These are phyloP conservation scores for Panus rudis DNA, from an alignment of 768 basidiomycete species.

Conservation along the genomic window DNA sequence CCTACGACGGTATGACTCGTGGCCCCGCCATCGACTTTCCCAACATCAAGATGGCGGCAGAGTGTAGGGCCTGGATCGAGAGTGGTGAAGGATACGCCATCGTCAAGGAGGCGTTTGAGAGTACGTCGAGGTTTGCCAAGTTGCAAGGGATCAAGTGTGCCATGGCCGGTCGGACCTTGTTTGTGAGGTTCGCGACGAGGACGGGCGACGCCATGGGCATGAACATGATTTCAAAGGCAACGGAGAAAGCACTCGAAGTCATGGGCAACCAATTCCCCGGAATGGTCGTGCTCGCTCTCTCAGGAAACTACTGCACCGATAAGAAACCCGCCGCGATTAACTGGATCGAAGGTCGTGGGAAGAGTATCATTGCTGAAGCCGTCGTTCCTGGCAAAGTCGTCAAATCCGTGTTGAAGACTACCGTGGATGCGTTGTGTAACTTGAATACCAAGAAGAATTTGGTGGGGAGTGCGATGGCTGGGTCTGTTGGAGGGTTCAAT, in stretches of 20 bases:
- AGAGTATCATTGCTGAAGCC: constrained; percentile 96
- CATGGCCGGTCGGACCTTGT: constrained; percentile 89
- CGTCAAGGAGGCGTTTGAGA: constrained; percentile 85
- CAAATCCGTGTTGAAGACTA: constrained; percentile 90
- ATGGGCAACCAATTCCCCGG: constrained; percentile 78
- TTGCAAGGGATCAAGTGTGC: constrained; percentile 81
- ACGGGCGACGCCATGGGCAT: constrained; percentile 99
- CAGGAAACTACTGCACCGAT: constrained; percentile 98
- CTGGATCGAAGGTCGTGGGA: constrained; percentile 98
- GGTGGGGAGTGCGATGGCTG: constrained; percentile 97
- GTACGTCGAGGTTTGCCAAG: constrained; percentile 88
- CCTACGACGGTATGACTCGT: constrained; percentile 93
- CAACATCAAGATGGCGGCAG: constrained; percentile 65
- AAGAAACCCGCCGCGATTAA: constrained; percentile 99
- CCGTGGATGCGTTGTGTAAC: constrained; percentile 81
- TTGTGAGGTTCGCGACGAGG: constrained; percentile 86
- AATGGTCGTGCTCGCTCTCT: constrained; percentile 86
- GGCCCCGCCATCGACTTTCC: constrained; percentile 99
- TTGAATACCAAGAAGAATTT: constrained; percentile 97
- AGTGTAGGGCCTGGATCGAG: constrained; percentile 85
- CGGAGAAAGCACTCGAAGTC: constrained; percentile 85
- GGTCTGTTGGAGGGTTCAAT: constrained; percentile 96
- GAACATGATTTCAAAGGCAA: constrained; percentile 99
- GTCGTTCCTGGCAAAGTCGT: constrained; percentile 86
- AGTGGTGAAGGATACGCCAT: constrained; percentile 68